phyloP scores from a whole-genome alignment of 2,329 filamentous ascomycete species.

The Simplicillium sp. region DNA sequence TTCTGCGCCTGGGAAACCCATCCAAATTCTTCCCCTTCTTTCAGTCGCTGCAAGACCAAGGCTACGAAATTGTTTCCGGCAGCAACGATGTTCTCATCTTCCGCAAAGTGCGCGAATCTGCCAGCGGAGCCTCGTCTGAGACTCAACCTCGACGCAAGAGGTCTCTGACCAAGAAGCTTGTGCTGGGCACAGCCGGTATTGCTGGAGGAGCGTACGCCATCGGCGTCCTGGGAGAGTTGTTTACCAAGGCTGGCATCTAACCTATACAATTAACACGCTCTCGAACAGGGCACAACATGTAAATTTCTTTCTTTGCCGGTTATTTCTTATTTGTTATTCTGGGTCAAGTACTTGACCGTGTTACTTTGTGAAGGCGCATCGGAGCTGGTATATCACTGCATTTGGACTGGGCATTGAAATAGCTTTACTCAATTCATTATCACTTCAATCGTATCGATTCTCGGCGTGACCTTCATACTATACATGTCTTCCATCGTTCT shows the following conservation, averaged over 20 bases:
- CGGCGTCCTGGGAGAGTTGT: slow-evolving; percentile 49
- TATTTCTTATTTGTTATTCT: slow-evolving; percentile 3
- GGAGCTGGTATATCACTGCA: background rate
- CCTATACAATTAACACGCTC: too few relatives aligned
- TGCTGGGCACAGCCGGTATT: slow-evolving; percentile 44
- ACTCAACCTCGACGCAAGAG: slow-evolving; percentile 18
- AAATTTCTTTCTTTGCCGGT: background rate
- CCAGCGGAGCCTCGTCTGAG: slow-evolving; percentile 5
- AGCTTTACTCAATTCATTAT: background rate
- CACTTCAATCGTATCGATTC: background rate
- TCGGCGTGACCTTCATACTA: too few relatives aligned
- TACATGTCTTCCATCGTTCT: background rate
- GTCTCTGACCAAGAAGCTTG: slow-evolving; percentile 34
- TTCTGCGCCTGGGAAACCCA: slow-evolving; percentile 52
- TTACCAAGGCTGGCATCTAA: slow-evolving; percentile 35
- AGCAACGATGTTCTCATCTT: slow-evolving; percentile 56
- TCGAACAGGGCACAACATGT: background rate
- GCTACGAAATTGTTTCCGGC: slow-evolving; percentile 59
- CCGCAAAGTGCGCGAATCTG: slow-evolving; percentile 39
- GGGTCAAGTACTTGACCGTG: background rate
- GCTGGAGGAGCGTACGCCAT: slow-evolving; percentile 47
- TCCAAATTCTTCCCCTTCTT: slow-evolving; percentile 58
- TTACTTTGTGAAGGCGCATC: background rate
- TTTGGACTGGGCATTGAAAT: background rate
- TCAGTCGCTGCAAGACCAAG: slow-evolving; percentile 44